Evolutionary conservation across 768 basidiomycete genomes (phyloP).

Genomic region (Tulasnella sp.): DNA sequence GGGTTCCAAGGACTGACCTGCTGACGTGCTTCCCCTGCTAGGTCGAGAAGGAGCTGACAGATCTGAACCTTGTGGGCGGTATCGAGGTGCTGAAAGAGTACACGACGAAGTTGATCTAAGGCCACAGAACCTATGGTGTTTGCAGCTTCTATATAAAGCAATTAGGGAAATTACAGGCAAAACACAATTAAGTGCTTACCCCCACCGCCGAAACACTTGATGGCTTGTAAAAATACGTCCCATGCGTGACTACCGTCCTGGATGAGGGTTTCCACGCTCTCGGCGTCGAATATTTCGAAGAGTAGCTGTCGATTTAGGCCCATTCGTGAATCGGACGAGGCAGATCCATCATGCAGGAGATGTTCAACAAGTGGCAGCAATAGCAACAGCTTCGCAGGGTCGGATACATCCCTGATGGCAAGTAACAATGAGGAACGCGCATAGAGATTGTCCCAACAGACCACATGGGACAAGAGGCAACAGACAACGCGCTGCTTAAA

Average conservation of each 20-base stretch:
- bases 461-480: slow-evolving; percentile 71
- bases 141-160: background rate
- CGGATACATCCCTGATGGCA: slow-evolving; percentile 38
- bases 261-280: slow-evolving; percentile 28
- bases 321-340: background rate
- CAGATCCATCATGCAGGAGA: slow-evolving; percentile 7
- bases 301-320: slow-evolving; percentile 7
- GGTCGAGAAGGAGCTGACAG: background rate
- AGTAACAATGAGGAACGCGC: slow-evolving; percentile 47
- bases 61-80: background rate
- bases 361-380: slow-evolving; percentile 48
- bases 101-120: background rate
- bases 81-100: slow-evolving; percentile 1
- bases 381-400: slow-evolving; percentile 41
- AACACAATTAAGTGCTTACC: too few relatives aligned
- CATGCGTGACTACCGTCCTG: slow-evolving; percentile 1
- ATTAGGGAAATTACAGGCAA: background rate
- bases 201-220: background rate
- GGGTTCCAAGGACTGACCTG: background rate
- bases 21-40: background rate
- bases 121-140: background rate
- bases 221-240: background rate
- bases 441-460: slow-evolving; percentile 39
- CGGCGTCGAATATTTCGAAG: slow-evolving; percentile 37
- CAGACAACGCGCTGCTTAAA: slow-evolving; percentile 63